Conservation (phyloP, 441 rosid species). For the Macaranga tanarius region DNA sequence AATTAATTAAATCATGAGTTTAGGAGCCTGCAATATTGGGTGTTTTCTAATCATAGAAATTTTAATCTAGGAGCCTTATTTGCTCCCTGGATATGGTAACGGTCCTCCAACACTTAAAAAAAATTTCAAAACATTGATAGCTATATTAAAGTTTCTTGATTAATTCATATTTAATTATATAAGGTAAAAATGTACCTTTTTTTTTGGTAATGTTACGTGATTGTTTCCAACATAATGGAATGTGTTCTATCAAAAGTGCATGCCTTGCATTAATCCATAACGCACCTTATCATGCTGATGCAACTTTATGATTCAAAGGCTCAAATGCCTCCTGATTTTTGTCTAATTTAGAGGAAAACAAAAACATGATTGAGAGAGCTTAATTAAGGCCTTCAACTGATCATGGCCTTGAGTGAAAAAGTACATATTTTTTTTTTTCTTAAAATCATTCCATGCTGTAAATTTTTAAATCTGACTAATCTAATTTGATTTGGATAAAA, state of each 20-base stretch:
- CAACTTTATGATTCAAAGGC: slow-evolving; percentile 7
- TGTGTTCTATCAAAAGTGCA: background rate
- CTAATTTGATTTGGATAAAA: no score
- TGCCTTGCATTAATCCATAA: background rate
- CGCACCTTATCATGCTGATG: slow-evolving; percentile 1
- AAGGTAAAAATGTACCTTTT: background rate
- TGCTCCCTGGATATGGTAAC: slow-evolving; percentile 5
- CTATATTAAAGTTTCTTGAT: background rate
- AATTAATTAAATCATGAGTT: background rate
- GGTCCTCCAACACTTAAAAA: background rate
- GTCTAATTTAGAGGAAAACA: background rate
- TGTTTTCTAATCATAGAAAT: slow-evolving; percentile 15
- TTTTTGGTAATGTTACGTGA: background rate
- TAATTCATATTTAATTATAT: no score
- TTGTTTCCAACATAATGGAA: background rate
- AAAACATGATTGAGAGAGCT: background rate
- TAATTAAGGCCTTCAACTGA: background rate
- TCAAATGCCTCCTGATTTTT: background rate
- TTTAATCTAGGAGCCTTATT: slow-evolving; percentile 31
- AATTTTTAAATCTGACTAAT: no score
- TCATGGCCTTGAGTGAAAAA: background rate
- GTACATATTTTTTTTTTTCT: no score
- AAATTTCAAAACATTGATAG: background rate
- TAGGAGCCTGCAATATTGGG: slow-evolving; percentile 10
- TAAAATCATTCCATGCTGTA: no score